Evolutionary conservation across 306 rosid genomes (phyloP).

Genomic region (Pyrus betulifolia): DNA sequence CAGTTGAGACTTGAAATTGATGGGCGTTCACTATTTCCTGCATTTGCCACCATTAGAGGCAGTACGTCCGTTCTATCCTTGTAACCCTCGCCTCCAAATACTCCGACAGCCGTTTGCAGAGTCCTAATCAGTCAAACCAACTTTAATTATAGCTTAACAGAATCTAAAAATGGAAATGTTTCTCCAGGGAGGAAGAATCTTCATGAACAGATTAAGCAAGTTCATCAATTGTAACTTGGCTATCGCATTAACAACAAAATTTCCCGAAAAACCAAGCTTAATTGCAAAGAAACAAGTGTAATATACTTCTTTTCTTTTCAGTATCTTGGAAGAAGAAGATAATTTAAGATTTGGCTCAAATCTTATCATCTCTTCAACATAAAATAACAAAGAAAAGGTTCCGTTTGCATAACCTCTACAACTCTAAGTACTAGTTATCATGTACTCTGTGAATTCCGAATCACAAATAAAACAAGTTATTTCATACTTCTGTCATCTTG

Average conservation of each 20-base stretch:
- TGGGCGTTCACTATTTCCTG: conserved; percentile 23
- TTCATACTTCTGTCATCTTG: background rate
- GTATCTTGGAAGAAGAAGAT: background rate
- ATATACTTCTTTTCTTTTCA: background rate
- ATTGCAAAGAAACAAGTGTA: background rate
- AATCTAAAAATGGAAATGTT: background rate
- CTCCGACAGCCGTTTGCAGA: conserved; percentile 46
- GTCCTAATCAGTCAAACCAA: conserved; percentile 27
- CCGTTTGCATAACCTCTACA: background rate
- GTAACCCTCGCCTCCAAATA: conserved; percentile 41
- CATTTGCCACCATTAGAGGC: conserved; percentile 43
- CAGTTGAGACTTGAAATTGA: conserved; percentile 39
- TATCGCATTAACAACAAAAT: background rate
- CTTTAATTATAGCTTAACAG: background rate
- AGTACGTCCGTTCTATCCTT: conserved; percentile 25
- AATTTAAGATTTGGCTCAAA: background rate
- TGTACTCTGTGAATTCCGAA: background rate
- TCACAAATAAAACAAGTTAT: background rate
- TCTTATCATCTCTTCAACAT: background rate
- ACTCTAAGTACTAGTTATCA: background rate
- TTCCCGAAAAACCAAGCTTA: too few relatives aligned
- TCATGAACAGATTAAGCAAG: background rate
- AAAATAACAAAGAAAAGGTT: background rate
- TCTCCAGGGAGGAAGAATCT: background rate
- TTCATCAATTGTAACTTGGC: background rate